A percentile compares a stretch with the other conserved stretches of the same genome.
Conservation (phyloP, 176 grass and related monocot species). For the Saccharum spontaneum region DNA sequence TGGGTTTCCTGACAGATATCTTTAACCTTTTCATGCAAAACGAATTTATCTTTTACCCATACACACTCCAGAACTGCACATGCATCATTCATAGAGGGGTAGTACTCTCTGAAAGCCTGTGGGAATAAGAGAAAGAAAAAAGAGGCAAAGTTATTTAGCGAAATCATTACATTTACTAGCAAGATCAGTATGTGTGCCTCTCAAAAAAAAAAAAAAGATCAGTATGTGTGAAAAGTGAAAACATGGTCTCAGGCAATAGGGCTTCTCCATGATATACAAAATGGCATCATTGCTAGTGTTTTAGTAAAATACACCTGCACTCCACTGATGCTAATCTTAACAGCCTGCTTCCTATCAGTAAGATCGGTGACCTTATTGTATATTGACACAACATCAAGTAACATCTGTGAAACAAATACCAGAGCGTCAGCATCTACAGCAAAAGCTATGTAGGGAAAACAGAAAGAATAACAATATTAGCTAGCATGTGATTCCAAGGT, state of each 20-base stretch:
- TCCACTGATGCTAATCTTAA: conserved; percentile 73
- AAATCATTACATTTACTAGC: conserved; percentile 6
- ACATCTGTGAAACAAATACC: conserved; percentile 52
- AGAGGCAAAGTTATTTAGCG: not conserved
- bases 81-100: conserved; percentile 38
- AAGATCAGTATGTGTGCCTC: not conserved
- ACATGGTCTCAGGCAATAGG: not conserved
- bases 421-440: conserved; percentile 1
- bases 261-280: not conserved
- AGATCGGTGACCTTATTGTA: conserved; percentile 83
- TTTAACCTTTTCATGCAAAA: conserved; percentile 55
- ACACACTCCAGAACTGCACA: conserved; percentile 45
- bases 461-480: conserved; percentile 16
- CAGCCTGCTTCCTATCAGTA: conserved; percentile 67
- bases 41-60: conserved; percentile 76
- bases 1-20: conserved; percentile 21
- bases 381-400: conserved; percentile 69
- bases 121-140: not conserved
- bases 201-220: not conserved
- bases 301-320: conserved; percentile 60
- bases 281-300: not conserved
- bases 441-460: conserved; percentile 25
- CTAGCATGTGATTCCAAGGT: conserved; percentile 19
- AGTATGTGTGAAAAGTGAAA: not conserved
- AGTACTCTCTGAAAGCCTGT: conserved; percentile 74